A percentile compares a stretch with the other conserved stretches of the same genome.
Conservation (phyloP, 768 basidiomycete species). For the Candolleomyces efflorescens region DNA sequence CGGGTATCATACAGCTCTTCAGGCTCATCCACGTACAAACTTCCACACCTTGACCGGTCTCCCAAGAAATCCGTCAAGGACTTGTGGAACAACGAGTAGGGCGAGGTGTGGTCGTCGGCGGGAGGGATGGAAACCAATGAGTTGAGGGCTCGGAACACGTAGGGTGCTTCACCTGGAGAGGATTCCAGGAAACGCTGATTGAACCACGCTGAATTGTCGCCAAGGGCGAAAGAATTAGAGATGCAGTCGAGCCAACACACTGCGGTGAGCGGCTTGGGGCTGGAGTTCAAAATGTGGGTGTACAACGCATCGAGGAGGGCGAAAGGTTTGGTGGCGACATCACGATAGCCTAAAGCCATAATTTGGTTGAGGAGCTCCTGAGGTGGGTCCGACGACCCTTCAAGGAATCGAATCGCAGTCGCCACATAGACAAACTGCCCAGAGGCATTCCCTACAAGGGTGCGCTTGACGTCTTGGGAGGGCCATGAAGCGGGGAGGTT, state of each 20-base stretch:
- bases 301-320: background rate
- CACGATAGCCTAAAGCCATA: background rate
- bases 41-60: no score
- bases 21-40: no score
- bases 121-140: background rate
- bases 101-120: background rate
- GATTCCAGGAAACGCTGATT: background rate
- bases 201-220: background rate
- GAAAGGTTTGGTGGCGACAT: background rate
- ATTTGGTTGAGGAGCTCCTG: constrained; percentile 6
- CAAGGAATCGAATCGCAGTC: constrained; percentile 9
- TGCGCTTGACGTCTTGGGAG: background rate
- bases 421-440: constrained; percentile 16
- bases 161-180: background rate
- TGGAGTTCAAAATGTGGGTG: background rate
- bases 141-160: background rate
- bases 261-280: background rate
- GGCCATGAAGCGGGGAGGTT: constrained; percentile 5
- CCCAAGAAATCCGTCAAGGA: background rate
- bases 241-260: background rate
- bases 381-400: constrained; percentile 4
- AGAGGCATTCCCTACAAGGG: background rate
- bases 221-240: no score
- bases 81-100: background rate
- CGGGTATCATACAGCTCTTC: no score